A percentile compares a stretch with the other conserved stretches of the same genome.
Conservation (phyloP, 1,139 yeast species). For the Taphrina wiesneri region DNA sequence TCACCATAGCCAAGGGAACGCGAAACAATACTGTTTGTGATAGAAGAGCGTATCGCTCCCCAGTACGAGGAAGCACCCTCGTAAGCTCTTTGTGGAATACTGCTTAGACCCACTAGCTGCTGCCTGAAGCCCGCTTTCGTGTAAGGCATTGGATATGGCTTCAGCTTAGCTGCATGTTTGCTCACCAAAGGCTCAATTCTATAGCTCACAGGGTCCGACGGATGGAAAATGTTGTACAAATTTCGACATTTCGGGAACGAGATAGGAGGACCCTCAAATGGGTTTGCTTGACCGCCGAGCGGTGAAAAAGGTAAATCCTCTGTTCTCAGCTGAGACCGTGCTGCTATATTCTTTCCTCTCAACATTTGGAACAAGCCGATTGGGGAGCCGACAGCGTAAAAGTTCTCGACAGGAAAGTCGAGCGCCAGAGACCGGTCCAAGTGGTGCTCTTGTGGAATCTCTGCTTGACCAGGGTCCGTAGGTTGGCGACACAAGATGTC, state of each 20-base stretch:
- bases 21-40: slow-evolving; percentile 39
- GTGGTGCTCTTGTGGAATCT: background rate
- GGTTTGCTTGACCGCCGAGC: slow-evolving; percentile 8
- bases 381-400: slow-evolving; percentile 86
- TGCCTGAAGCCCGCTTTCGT: slow-evolving; percentile 53
- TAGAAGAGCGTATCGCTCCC: slow-evolving; percentile 41
- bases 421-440: slow-evolving; percentile 42
- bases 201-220: slow-evolving; percentile 49
- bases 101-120: slow-evolving; percentile 49
- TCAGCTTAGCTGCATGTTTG: slow-evolving; percentile 49
- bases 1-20: slow-evolving; percentile 40
- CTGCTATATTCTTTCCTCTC: slow-evolving; percentile 40
- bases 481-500: slow-evolving; percentile 71
- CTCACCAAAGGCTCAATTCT: slow-evolving; percentile 48
- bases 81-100: slow-evolving; percentile 51
- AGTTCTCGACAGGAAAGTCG: slow-evolving; percentile 69
- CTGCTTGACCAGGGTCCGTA: slow-evolving; percentile 32
- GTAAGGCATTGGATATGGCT: slow-evolving; percentile 64
- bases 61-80: slow-evolving; percentile 54
- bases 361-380: slow-evolving; percentile 66
- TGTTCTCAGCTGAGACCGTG: slow-evolving; percentile 23
- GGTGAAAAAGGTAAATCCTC: slow-evolving; percentile 18
- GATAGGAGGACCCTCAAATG: slow-evolving; percentile 17
- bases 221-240: slow-evolving; percentile 48
- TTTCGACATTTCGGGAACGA: slow-evolving; percentile 45